A percentile compares a stretch with the other conserved stretches of the same genome.
phyloP scores from a whole-genome alignment of 1,284 basidiomycete genomes.

The Sporisorium iseilematis-ciliati region DNA sequence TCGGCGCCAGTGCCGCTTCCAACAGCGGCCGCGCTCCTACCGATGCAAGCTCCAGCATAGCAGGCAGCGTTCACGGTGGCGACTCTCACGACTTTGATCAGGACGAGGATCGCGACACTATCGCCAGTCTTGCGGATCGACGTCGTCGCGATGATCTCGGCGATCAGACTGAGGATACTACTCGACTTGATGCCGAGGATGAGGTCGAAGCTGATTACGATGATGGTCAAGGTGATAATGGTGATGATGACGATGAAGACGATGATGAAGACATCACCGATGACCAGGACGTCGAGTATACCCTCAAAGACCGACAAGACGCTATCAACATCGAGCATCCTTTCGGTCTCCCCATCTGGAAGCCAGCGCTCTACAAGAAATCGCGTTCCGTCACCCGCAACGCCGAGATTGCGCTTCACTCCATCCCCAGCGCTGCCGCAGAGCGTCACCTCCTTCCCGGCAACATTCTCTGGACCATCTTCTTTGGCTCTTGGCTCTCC shows the following conservation, averaged over 20 bases:
- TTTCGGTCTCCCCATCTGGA: constrained; percentile 99
- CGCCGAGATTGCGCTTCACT: constrained; percentile 93
- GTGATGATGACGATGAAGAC: constrained; percentile 33
- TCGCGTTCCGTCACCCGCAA: constrained; percentile 94
- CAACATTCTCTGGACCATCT: constrained; percentile 88
- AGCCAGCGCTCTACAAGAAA: constrained; percentile 98
- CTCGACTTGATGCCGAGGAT: constrained; percentile 21
- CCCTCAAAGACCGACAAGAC: constrained; percentile 94
- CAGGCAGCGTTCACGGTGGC: constrained; percentile 39
- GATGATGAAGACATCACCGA: constrained; percentile 45
- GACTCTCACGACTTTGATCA: constrained; percentile 28
- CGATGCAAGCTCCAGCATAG: constrained; percentile 45
- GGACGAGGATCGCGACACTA: constrained; percentile 58
- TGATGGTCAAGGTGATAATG: constrained; percentile 12
- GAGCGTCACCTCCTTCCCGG: constrained; percentile 90
- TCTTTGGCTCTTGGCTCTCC: constrained; percentile 86
- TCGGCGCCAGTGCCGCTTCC: constrained; percentile 17
- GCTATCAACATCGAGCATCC: constrained; percentile 98
- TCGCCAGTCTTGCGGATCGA: constrained; percentile 51
- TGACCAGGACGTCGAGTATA: constrained; percentile 81
- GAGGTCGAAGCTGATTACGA: constrained; percentile 33
- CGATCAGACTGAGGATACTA: constrained; percentile 19
- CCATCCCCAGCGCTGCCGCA: constrained; percentile 88
- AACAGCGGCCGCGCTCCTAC: constrained; percentile 28
- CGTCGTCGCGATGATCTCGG: constrained; percentile 33